Base-by-base conservation (phyloP, 2,329 filamentous ascomycete genomes). In the Curvularia sp. region DNA sequence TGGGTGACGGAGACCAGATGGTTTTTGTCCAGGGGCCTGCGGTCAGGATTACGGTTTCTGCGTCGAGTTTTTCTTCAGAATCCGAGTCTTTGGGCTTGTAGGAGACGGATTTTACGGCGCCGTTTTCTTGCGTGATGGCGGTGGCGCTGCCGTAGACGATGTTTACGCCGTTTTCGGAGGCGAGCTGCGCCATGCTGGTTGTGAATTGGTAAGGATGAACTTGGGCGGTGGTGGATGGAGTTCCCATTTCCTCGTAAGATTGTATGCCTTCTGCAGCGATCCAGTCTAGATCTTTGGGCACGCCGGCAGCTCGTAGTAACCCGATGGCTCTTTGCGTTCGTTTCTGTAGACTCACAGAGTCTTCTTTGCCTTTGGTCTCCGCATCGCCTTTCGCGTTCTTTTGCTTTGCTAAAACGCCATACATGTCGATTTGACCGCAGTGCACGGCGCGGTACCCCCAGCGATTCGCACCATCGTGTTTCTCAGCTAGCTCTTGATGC, bases 171-270 rank as follows among this genome's bases (percentile, higher is more conserved):
- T 75, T 73, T 51, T 91, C 86, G 55, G 85, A 80, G 0, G 94
- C 93, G 12, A 97, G 83, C 42, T 86, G 81, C 4, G 91, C 91
- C 64, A 98, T 96, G 15, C 88, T 84, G 0, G 87, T 94, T 0
- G 95, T 98, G 73, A 99, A 98, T 44, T 92, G 88, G 61, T 89
- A 91, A 0, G 95, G 95, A 71, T 99, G 94, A 2, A 98, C 94
- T 78, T 99, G 95, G 0, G 95, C 91, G 1, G 95, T 98, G 61
- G 92, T 91, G 1, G 84, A 85, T 0, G 88, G 86, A 2, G 87
- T 88, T 2, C 92, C 92, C 92, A 98, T 97, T 72, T 89, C 87
- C 33, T 91, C 87, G 78, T 96, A 98, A 20, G 83, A 82, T 53
- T 81, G 80, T 22, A 96, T 79, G 2, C 88, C 80, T 4, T 88